Percentiles rank a stretch among this genome's conserved stretches.
phyloP scores from a whole-genome alignment of 1,284 basidiomycete genomes.

The Ustilago nuda region DNA sequence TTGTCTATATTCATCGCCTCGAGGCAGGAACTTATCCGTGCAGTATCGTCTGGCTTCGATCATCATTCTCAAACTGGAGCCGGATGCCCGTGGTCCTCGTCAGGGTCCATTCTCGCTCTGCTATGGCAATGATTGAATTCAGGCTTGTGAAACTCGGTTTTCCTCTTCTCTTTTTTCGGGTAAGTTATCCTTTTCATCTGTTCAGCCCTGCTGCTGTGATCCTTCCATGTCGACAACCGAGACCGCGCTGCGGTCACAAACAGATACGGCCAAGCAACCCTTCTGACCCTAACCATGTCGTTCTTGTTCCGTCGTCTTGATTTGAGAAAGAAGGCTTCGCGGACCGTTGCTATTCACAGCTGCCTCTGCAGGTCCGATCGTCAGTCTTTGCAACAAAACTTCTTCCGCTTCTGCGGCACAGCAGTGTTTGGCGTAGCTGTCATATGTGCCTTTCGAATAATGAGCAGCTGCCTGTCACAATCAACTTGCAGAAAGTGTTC shows the following conservation, averaged over 20 bases:
- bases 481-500: slow-evolving; percentile 7
- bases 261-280: slow-evolving; percentile 5
- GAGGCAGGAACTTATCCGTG: slow-evolving; percentile 8
- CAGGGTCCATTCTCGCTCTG: slow-evolving; percentile 2
- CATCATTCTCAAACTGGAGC: not conserved
- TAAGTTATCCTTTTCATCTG: not conserved
- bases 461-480: slow-evolving; percentile 8
- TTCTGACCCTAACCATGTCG: not conserved
- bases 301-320: not conserved
- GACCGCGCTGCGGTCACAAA: slow-evolving; percentile 6
- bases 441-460: not conserved
- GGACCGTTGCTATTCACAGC: not conserved
- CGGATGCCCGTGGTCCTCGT: not conserved
- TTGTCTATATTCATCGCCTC: not conserved
- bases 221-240: slow-evolving; percentile 11
- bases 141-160: slow-evolving; percentile 15
- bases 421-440: not conserved
- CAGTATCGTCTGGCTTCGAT: slow-evolving; percentile 4
- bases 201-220: slow-evolving; percentile 2
- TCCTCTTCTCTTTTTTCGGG: not conserved
- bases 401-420: slow-evolving; percentile 2
- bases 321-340: not conserved
- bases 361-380: slow-evolving; percentile 5
- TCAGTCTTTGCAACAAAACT: not conserved
- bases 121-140: not conserved